Conservation (phyloP, 2,329 filamentous ascomycete genomes). For the Fusarium solani-melongenae region DNA sequence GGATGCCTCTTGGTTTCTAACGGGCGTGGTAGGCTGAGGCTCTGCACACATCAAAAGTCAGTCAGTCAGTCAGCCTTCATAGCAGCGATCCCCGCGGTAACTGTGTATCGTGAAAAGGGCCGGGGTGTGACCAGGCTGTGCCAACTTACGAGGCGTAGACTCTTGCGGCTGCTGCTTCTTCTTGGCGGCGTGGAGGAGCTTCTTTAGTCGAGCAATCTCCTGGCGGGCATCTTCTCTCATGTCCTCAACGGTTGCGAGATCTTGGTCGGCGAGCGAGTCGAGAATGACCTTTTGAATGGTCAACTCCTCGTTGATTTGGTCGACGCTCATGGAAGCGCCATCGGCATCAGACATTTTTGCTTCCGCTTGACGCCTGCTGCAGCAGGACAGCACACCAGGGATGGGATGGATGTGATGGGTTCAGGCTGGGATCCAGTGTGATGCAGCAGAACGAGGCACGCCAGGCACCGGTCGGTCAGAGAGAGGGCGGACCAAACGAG, state of each 20-base stretch:
- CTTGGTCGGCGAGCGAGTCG: conserved; percentile 49
- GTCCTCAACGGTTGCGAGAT: conserved; percentile 45
- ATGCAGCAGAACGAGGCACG: conserved; percentile 13
- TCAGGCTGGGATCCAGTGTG: not conserved
- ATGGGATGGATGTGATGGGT: not conserved
- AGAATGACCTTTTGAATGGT: conserved; percentile 56
- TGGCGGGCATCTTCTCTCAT: conserved; percentile 42
- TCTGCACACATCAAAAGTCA: not conserved
- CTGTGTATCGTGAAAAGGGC: not conserved
- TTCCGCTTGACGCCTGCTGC: conserved; percentile 6
- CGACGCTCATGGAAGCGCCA: conserved; percentile 32
- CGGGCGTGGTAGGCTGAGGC: not conserved
- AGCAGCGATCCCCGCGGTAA: not conserved
- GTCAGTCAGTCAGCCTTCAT: conserved; percentile 10
- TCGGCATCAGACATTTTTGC: conserved; percentile 23
- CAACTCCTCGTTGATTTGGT: conserved; percentile 54
- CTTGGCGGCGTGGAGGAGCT: conserved; percentile 36
- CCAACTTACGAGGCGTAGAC: conserved; percentile 9
- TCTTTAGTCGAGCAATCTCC: conserved; percentile 48
- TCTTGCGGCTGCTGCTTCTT: not conserved
- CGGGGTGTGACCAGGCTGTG: not conserved
- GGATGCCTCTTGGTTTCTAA: not conserved
- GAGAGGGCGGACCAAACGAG: conserved; percentile 15
- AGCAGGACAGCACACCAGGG: conserved; percentile 25
- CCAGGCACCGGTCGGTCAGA: conserved; percentile 24